Base-by-base conservation (phyloP, 108 stramenopile species). In the Phaeodactylum tricornutum region DNA sequence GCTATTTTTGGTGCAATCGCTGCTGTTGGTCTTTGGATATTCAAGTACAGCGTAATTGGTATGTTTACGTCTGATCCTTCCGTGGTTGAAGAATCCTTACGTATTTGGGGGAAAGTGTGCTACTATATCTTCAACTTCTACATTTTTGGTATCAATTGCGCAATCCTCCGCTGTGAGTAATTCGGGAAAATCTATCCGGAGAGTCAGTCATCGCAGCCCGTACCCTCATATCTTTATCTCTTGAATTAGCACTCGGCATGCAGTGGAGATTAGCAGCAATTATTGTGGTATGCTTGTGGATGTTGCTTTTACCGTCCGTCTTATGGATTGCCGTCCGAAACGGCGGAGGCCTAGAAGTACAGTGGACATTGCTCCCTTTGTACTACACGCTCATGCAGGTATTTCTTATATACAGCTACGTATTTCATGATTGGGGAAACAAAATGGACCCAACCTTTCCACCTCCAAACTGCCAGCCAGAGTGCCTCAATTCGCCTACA, bases 221-320 rank as follows among this genome's bases (percentile, higher is more conserved):
- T n/a, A n/a, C n/a, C n/a, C n/a, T n/a, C 11, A 61, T 69, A 61
- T 41, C 21, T 29, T 0, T 67, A 47, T 0, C 58, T 69, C 32
- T 28, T 66, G 25, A 29, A 52, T 9, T 63, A 23, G 68, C 64
- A 4, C 57, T 75, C 28, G 73, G 68, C 17, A 37, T 75, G 64
- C 73, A 75, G 29, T 75, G 64, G 73, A 45, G 29, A 29, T 58
- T 64, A 59, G 73, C 65, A 21, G 64, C 36, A 4, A 68, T 59
- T 28, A 62, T 70, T 42, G 48, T 52, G 16, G 7, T 22, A 0
- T 53, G 21, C 11, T 44, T 75, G 0, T 75, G 64, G 67, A 47
- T 37, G 9, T 25, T 32, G 14, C 28, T 48, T 9, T 30, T 75
- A 6, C 73, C 73, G 12, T 11, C 54, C 17, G 40, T 70, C 0